Conservation (phyloP, 345 rosid genomes). For the Brassica cretica region DNA sequence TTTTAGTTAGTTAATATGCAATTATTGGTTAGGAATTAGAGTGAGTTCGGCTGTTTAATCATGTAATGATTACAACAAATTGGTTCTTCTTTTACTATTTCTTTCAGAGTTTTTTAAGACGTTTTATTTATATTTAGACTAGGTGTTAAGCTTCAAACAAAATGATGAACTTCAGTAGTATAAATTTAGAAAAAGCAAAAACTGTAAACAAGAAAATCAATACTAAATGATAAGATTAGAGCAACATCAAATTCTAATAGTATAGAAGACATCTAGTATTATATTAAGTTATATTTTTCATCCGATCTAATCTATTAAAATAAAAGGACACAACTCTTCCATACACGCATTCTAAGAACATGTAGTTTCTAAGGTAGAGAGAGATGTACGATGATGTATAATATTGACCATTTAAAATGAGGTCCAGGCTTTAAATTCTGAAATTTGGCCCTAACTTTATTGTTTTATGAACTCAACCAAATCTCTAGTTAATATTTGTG, state of each 20-base stretch:
- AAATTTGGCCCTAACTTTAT: too few species aligned
- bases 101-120: neutral
- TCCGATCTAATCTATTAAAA: too few species aligned
- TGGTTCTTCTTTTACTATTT: neutral
- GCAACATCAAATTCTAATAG: neutral
- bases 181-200: neutral
- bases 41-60: constrained; percentile 26
- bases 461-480: too few species aligned
- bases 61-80: constrained; percentile 30
- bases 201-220: neutral
- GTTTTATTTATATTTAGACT: neutral
- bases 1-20: constrained; percentile 8
- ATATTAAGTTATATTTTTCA: too few species aligned
- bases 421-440: too few species aligned
- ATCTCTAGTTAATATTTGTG: too few species aligned
- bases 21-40: constrained; percentile 28
- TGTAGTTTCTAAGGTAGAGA: too few species aligned
- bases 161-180: neutral
- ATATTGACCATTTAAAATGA: too few species aligned
- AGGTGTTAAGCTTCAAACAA: neutral
- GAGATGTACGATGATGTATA: too few species aligned
- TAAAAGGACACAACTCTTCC: too few species aligned
- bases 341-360: too few species aligned
- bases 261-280: neutral
- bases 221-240: neutral